A percentile compares a stretch with the other conserved stretches of the same genome.
These are phyloP conservation scores for Astrocystis sublimbata DNA, from an alignment of 495 filamentous ascomycete species.

Conservation along the genomic window DNA sequence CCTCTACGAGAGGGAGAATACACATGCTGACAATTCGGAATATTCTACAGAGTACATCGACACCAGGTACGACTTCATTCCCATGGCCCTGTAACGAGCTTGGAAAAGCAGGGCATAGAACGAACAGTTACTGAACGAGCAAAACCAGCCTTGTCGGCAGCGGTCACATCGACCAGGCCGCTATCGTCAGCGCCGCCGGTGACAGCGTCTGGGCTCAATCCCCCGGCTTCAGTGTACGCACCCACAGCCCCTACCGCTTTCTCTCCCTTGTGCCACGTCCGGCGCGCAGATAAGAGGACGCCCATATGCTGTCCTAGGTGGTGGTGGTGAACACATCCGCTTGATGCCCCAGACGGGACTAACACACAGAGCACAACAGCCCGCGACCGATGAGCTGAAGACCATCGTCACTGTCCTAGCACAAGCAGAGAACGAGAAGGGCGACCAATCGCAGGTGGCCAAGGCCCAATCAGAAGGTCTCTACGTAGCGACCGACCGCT, in stretches of 20 bases:
- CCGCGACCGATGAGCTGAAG: slow-evolving; percentile 62
- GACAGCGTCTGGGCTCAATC: slow-evolving; percentile 82
- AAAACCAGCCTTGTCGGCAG: slow-evolving; percentile 76
- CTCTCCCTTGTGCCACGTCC: background rate
- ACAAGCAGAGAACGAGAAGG: slow-evolving; percentile 35
- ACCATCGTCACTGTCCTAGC: slow-evolving; percentile 48
- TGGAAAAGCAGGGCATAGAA: background rate
- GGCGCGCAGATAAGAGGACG: background rate
- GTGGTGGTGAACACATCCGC: background rate
- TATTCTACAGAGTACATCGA: slow-evolving; percentile 50
- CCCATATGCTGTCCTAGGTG: background rate
- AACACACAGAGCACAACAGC: slow-evolving; percentile 39
- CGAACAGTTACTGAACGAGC: slow-evolving; percentile 18
- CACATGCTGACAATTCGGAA: slow-evolving; percentile 35
- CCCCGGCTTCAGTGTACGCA: slow-evolving; percentile 68
- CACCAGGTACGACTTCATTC: slow-evolving; percentile 40
- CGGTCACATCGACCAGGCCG: slow-evolving; percentile 82
- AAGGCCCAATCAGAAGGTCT: slow-evolving; percentile 61
- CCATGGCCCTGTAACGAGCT: background rate
- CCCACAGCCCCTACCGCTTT: slow-evolving; percentile 16
- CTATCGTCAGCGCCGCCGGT: slow-evolving; percentile 79
- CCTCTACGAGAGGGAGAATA: slow-evolving; percentile 21
- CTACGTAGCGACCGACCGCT: slow-evolving; percentile 68
- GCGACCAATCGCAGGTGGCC: slow-evolving; percentile 35
- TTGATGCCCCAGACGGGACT: slow-evolving; percentile 9